phyloP scores from a whole-genome alignment of 768 basidiomycete species.

The Amanita pseudoporphyria region DNA sequence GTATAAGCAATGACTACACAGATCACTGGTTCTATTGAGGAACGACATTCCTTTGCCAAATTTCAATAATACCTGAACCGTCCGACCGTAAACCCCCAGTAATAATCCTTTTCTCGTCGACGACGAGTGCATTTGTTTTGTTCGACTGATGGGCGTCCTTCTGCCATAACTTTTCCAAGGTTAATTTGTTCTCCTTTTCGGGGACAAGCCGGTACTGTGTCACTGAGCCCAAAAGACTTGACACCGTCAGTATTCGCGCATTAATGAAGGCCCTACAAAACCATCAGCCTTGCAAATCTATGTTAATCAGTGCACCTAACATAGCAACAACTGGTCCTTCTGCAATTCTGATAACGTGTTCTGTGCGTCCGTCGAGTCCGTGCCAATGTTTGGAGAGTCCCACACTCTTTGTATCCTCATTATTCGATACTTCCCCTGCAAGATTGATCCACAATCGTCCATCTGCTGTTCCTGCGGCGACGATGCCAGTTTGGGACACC shows the following conservation, averaged over 20 bases:
- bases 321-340: constrained; percentile 68
- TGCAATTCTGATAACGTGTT: constrained; percentile 40
- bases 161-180: constrained; percentile 37
- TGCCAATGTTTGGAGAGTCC: constrained; percentile 60
- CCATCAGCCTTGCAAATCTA: constrained; percentile 4
- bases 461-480: constrained; percentile 70
- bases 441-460: constrained; percentile 63
- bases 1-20: too few relatives aligned
- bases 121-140: constrained; percentile 60
- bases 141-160: constrained; percentile 30
- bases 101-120: constrained; percentile 36
- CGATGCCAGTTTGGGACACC: constrained; percentile 44
- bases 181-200: constrained; percentile 25
- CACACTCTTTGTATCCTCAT: constrained; percentile 27
- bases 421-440: constrained; percentile 47
- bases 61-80: constrained; percentile 54
- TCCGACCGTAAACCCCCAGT: constrained; percentile 54
- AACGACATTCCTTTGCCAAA: constrained; percentile 33
- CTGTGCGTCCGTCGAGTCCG: constrained; percentile 44
- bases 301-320: constrained; percentile 29
- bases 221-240: constrained; percentile 54
- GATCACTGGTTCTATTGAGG: too few relatives aligned
- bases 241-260: constrained; percentile 36
- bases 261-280: constrained; percentile 39
- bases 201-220: constrained; percentile 29